Percentiles rank a stretch among this genome's conserved stretches.
Evolutionary conservation across 805 yeast species (phyloP).

Genomic region (Wickerhamomyces ciferrii): DNA sequence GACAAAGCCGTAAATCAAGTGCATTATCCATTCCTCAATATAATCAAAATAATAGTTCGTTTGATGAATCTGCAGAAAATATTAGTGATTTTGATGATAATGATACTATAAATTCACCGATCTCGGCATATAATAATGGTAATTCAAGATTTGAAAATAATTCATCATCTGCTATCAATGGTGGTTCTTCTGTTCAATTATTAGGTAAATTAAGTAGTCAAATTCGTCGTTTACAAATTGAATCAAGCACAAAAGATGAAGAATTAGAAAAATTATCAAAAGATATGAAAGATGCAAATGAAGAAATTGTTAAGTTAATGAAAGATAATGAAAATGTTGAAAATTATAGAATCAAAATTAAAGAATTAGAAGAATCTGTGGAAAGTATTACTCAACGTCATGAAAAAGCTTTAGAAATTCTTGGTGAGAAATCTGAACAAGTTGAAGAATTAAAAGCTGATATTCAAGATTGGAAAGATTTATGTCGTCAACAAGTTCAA

Average conservation of each 20-base stretch:
- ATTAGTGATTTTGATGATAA: conserved; percentile 10
- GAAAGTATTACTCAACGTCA: conserved; percentile 26
- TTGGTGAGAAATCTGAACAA: conserved; percentile 85
- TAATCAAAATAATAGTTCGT: conserved; percentile 6
- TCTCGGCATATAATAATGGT: conserved; percentile 13
- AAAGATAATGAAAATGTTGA: conserved; percentile 46
- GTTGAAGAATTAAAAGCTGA: conserved; percentile 86
- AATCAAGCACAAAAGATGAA: conserved; percentile 58
- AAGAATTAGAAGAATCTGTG: conserved; percentile 31
- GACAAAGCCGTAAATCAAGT: conserved; percentile 22
- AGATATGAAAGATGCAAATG: conserved; percentile 64
- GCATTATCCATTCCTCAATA: not conserved
- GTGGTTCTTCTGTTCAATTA: conserved; percentile 48
- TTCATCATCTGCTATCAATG: conserved; percentile 10
- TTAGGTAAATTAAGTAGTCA: conserved; percentile 72
- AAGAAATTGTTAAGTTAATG: conserved; percentile 57
- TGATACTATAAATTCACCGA: conserved; percentile 13
- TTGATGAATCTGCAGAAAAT: conserved; percentile 8
- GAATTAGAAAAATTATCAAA: conserved; percentile 46
- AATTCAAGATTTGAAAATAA: conserved; percentile 6
- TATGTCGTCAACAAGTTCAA: conserved; percentile 79
- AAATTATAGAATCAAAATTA: conserved; percentile 28
- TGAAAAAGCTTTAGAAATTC: conserved; percentile 56
- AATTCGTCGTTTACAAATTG: conserved; percentile 76
- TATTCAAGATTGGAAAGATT: conserved; percentile 80